phyloP scores from a whole-genome alignment of 768 basidiomycete genomes.

The Russula emetica region DNA sequence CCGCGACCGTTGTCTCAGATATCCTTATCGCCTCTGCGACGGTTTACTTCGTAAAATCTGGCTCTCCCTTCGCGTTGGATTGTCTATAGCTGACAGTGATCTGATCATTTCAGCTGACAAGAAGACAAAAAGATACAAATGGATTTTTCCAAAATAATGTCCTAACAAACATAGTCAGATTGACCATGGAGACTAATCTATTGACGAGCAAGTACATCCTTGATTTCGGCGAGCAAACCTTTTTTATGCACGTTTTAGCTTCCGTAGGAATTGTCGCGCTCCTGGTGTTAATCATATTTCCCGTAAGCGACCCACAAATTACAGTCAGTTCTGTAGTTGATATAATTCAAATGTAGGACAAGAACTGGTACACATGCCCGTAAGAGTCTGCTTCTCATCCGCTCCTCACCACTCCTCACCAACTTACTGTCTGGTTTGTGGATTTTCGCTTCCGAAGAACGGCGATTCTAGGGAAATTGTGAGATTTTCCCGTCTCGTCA shows the following conservation, averaged over 20 bases:
- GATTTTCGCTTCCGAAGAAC: neutral
- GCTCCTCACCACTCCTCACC: too few species aligned
- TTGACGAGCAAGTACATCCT: constrained; percentile 21
- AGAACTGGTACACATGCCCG: constrained; percentile 19
- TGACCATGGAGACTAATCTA: constrained; percentile 31
- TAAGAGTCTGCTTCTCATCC: neutral
- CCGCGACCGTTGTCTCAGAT: constrained; percentile 3
- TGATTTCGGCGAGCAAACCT: too few species aligned
- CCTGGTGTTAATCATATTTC: neutral
- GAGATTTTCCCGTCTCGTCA: neutral
- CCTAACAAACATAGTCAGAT: constrained; percentile 27
- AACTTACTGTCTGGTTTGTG: neutral
- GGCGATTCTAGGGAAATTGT: constrained; percentile 10
- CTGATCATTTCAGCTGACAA: neutral
- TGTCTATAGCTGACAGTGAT: neutral
- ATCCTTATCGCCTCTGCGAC: constrained; percentile 10
- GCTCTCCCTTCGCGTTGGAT: neutral
- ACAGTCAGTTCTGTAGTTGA: neutral
- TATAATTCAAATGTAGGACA: neutral
- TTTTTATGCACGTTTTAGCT: constrained; percentile 4
- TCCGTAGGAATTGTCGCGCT: constrained; percentile 1
- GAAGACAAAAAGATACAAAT: neutral
- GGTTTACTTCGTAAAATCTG: constrained; percentile 3
- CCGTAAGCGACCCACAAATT: neutral
- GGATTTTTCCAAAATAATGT: neutral